Evolutionary conservation across 1,284 basidiomycete genomes (phyloP).

Genomic region (Anthracocystis walkeri): DNA sequence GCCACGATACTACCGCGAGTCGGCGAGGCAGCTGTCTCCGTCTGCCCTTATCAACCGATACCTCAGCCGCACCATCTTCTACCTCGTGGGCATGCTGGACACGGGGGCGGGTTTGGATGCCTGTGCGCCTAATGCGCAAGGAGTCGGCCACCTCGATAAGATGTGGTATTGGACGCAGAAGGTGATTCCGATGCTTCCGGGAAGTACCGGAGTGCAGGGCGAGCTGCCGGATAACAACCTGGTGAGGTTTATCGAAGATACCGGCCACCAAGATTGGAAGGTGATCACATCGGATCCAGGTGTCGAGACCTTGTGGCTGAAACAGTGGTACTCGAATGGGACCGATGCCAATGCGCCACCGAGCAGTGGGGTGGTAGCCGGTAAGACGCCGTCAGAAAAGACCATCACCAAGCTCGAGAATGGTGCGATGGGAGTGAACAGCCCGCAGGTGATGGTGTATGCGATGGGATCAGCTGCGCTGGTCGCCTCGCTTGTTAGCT

Average conservation of each 20-base stretch:
- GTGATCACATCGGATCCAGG: conserved; percentile 57
- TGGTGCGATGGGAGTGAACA: background rate
- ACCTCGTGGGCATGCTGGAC: conserved; percentile 60
- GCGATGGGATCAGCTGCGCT: background rate
- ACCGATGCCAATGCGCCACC: conserved; percentile 22
- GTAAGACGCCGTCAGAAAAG: conserved; percentile 10
- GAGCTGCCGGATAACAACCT: conserved; percentile 43
- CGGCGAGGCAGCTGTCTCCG: conserved; percentile 3
- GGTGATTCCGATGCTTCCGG: conserved; percentile 49
- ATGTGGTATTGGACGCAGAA: conserved; percentile 60
- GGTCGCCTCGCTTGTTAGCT: background rate
- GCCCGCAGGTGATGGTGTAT: too few relatives aligned
- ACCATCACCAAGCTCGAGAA: conserved; percentile 3
- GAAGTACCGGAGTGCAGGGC: conserved; percentile 33
- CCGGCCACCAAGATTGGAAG: conserved; percentile 54
- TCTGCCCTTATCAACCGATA: conserved; percentile 35
- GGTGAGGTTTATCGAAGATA: conserved; percentile 37
- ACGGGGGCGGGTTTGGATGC: conserved; percentile 26
- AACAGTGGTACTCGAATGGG: conserved; percentile 50
- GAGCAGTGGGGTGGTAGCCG: conserved; percentile 26
- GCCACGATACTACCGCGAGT: conserved; percentile 45
- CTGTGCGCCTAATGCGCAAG: conserved; percentile 60
- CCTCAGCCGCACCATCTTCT: conserved; percentile 47
- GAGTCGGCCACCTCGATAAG: conserved; percentile 55
- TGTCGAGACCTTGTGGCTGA: conserved; percentile 55